Evolutionary conservation across 2,329 filamentous ascomycete genomes (phyloP).

Genomic region (Diaporthe eres): DNA sequence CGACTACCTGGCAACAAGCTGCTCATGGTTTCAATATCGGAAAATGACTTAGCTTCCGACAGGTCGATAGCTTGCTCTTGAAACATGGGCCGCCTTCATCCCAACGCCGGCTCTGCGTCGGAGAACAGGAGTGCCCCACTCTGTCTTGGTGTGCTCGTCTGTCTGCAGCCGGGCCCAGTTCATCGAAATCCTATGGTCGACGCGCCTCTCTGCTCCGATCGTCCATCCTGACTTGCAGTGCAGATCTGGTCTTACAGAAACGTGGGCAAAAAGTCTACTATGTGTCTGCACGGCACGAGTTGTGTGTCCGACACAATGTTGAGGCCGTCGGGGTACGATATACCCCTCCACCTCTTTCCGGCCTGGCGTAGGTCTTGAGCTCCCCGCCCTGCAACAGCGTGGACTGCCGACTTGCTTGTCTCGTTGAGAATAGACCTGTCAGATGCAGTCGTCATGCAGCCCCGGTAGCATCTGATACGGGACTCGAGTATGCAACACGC

Average conservation of each 20-base stretch:
- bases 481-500: conserved; percentile 19
- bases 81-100: conserved; percentile 31
- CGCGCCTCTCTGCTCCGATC: neutral
- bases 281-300: neutral
- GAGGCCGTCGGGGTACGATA: neutral
- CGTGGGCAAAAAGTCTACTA: conserved; percentile 1
- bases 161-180: conserved; percentile 8
- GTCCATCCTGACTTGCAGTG: conserved; percentile 7
- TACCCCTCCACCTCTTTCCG: neutral
- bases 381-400: conserved; percentile 17
- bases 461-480: conserved; percentile 40
- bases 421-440: conserved; percentile 17
- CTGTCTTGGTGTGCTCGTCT: conserved; percentile 1
- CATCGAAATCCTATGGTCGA: neutral
- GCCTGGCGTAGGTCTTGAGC: neutral
- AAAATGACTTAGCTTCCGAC: conserved; percentile 29
- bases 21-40: conserved; percentile 32
- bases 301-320: neutral
- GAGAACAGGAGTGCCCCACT: conserved; percentile 18
- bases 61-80: conserved; percentile 27
- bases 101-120: conserved; percentile 27
- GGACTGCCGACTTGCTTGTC: neutral
- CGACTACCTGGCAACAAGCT: conserved; percentile 26
- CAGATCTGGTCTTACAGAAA: conserved; percentile 10
- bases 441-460: conserved; percentile 27